Conservation (phyloP, 768 basidiomycete species). For the Rickenella mellea region DNA sequence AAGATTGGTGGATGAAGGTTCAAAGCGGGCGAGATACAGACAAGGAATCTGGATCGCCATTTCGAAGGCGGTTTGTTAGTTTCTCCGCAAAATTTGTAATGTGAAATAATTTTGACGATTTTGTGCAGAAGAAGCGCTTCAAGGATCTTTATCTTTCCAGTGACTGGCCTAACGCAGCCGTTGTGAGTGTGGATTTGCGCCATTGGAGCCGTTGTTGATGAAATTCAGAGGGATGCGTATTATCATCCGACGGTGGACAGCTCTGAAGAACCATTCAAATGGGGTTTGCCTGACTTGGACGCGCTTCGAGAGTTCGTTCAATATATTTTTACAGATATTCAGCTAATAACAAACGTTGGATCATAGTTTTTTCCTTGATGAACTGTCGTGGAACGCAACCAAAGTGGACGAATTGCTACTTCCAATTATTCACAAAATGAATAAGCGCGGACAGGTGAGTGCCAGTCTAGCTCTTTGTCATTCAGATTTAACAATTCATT, state of each 20-base stretch:
- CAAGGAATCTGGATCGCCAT: slow-evolving; percentile 66
- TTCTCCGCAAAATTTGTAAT: slow-evolving; percentile 7
- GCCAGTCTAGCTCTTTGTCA: background rate
- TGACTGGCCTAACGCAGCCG: slow-evolving; percentile 90
- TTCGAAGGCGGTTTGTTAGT: slow-evolving; percentile 79
- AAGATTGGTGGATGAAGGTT: slow-evolving; percentile 90
- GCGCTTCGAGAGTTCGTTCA: slow-evolving; percentile 69
- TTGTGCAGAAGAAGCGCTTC: slow-evolving; percentile 76
- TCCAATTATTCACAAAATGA: slow-evolving; percentile 86
- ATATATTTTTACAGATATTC: slow-evolving; percentile 8
- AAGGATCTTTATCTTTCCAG: slow-evolving; percentile 67
- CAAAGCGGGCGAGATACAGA: slow-evolving; percentile 80
- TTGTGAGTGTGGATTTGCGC: slow-evolving; percentile 40
- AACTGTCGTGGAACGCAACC: slow-evolving; percentile 69
- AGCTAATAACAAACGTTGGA: background rate
- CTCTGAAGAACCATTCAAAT: slow-evolving; percentile 91
- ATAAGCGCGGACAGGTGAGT: slow-evolving; percentile 64
- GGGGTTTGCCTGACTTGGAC: slow-evolving; percentile 95
- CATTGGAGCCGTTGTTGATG: background rate
- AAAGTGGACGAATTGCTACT: slow-evolving; percentile 89
- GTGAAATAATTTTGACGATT: background rate
- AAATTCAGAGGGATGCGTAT: slow-evolving; percentile 76
- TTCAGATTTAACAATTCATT: background rate
- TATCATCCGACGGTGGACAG: slow-evolving; percentile 84
- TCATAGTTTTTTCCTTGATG: slow-evolving; percentile 58